Base-by-base conservation (phyloP, 495 filamentous ascomycete species). In the Melanomma pulvis-pyrius region DNA sequence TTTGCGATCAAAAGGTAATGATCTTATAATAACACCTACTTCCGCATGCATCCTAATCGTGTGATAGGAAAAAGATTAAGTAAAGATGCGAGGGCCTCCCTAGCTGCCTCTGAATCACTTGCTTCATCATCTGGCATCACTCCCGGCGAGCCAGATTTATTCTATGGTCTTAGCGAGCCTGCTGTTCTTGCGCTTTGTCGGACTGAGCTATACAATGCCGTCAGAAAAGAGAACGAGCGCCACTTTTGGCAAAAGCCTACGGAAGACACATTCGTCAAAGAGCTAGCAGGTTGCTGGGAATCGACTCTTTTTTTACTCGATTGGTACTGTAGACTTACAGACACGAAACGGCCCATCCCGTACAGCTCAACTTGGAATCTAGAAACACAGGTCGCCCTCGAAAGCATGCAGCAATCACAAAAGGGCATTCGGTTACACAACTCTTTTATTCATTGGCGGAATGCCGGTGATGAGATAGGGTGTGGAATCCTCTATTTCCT, bases 301-400 rank as follows among this genome's bases (percentile, higher is more conserved):
- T 78, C 84, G 0, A 87, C 84, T n/a, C 75, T 83, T 52, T 86
- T 87, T 48, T 76, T 87, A 17, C 74, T 87, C 30, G 76, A 83
- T 21, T 87, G 84, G 84, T 87, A 87, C 59, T 83, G 81, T 71
- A 74, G 80, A 80, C 75, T 82, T 76, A 48, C 79, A 78, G 73
- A 80, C 79, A 66, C 67, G 6, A 76, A 78, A 17, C 74, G 80
- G 32, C 84, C 85, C 0, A 80, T 84, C 56, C 80, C 83, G 0
- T 87, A 82, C 74, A 86, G 82, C 70, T 83, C 84, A n/a, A 81
- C 81, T 7, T 87, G 85, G 84, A 87, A 87, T 53, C 80, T 86
- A 15, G 81, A 82, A 69, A 78, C 79, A 0, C 84, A 84, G 69
- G 84, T 84, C 0, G 85, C 78, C 15, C 65, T 84, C 26, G 83